These are phyloP conservation scores for Dendrothele bispora DNA, from an alignment of 768 basidiomycete species.

Conservation along the genomic window DNA sequence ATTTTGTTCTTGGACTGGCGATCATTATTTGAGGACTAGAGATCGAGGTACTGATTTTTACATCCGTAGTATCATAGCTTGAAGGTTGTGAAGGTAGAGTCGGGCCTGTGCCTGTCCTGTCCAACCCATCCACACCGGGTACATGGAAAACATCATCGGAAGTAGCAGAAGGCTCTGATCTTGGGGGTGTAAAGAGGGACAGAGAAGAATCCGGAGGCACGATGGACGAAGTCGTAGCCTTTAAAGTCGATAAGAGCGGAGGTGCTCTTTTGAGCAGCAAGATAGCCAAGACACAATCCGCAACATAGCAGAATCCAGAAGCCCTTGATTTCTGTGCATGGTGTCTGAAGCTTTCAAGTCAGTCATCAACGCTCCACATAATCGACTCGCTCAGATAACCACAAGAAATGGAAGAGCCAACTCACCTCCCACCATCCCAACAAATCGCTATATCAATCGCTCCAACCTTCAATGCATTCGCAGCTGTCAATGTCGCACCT, in stretches of 20 bases:
- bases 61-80: too few species aligned
- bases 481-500: constrained; percentile 78
- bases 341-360: constrained; percentile 60
- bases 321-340: constrained; percentile 80
- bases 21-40: too few species aligned
- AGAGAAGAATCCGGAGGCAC: constrained; percentile 9
- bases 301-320: constrained; percentile 93
- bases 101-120: too few species aligned
- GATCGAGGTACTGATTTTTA: too few species aligned
- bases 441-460: constrained; percentile 65
- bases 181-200: neutral
- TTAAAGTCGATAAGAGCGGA: too few species aligned
- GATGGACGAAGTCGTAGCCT: too few species aligned
- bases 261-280: constrained; percentile 60
- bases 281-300: constrained; percentile 83
- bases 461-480: constrained; percentile 51
- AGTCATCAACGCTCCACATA: too few species aligned
- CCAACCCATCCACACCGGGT: too few species aligned
- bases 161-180: neutral
- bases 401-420: constrained; percentile 7
- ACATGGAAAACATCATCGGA: too few species aligned
- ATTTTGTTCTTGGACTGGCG: too few species aligned
- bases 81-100: constrained; percentile 18
- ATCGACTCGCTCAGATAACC: too few species aligned
- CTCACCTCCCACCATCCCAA: constrained; percentile 95